Percentiles rank a stretch among this genome's conserved stretches.
These are phyloP conservation scores for Pythium dissimile DNA, from an alignment of 352 stramenopile species.

Conservation along the genomic window DNA sequence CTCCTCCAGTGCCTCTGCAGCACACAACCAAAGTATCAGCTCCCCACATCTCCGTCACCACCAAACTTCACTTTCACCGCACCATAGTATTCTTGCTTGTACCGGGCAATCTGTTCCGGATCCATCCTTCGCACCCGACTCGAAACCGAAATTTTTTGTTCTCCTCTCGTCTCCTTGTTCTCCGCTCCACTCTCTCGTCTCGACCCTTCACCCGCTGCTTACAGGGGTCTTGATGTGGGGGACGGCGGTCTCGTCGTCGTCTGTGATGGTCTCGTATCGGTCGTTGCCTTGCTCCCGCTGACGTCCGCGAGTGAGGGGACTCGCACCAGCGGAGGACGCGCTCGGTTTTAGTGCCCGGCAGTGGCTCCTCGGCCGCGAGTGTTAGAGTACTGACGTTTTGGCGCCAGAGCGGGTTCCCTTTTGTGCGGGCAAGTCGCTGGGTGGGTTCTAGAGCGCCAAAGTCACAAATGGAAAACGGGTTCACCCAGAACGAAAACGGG, in stretches of 20 bases:
- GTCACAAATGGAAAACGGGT: no score
- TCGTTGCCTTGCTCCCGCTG: no score
- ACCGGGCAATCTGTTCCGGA: slow-evolving; percentile 19
- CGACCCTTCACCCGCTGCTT: no score
- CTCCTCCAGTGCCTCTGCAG: slow-evolving; percentile 52
- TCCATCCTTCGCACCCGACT: slow-evolving; percentile 11
- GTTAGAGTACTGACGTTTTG: slow-evolving; percentile 25
- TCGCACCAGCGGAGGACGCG: background rate
- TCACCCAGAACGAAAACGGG: no score
- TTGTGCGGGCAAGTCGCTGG: no score
- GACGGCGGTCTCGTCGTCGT: no score
- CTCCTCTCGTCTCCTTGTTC: background rate
- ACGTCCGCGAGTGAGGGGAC: background rate
- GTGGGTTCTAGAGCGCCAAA: no score
- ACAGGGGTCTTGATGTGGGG: no score
- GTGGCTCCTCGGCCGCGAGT: slow-evolving; percentile 6
- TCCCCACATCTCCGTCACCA: background rate
- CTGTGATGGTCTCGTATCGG: no score
- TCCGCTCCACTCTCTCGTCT: background rate
- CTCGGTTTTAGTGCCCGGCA: background rate
- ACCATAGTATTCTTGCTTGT: slow-evolving; percentile 35
- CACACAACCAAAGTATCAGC: background rate
- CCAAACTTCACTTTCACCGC: background rate
- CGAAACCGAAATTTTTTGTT: no score
- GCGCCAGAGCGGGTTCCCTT: slow-evolving; percentile 23